A percentile compares a stretch with the other conserved stretches of the same genome.
These are phyloP conservation scores for Tricholoma saponaceum DNA, from an alignment of 768 basidiomycete genomes.

Conservation along the genomic window DNA sequence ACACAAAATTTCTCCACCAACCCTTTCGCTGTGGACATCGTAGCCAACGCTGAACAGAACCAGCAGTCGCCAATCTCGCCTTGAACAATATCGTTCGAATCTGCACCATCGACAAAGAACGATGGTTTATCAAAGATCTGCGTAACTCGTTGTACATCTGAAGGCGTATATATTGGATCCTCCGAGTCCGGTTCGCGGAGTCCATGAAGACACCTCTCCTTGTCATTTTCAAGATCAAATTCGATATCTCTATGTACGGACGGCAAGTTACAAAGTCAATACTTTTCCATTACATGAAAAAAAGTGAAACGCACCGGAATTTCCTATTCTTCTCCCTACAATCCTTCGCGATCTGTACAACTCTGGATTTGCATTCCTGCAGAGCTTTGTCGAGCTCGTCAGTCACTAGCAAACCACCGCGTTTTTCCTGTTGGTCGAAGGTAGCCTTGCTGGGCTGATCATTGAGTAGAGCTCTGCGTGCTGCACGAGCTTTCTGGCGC, in stretches of 20 bases:
- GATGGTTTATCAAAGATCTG: constrained; percentile 49
- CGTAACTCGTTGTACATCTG: constrained; percentile 43
- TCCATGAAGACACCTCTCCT: constrained; percentile 34
- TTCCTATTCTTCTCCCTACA: constrained; percentile 46
- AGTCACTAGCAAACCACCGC: constrained; percentile 36
- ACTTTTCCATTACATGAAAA: not conserved
- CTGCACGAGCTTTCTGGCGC: not conserved
- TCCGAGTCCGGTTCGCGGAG: constrained; percentile 17
- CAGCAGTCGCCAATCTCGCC: constrained; percentile 51
- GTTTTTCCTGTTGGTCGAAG: constrained; percentile 1
- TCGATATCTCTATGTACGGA: constrained; percentile 47
- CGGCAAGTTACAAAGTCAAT: not conserved
- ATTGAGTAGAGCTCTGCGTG: not conserved
- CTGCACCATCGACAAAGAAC: constrained; percentile 43
- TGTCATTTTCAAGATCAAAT: no score
- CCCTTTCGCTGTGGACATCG: constrained; percentile 38
- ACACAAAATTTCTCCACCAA: constrained; percentile 52
- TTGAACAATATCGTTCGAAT: constrained; percentile 43
- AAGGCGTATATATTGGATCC: constrained; percentile 18
- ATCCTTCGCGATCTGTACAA: constrained; percentile 39
- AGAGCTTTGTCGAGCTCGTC: constrained; percentile 43
- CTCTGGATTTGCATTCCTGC: no score
- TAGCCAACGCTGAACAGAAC: constrained; percentile 49
- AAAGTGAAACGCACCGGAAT: constrained; percentile 36
- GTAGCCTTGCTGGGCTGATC: no score